These are phyloP conservation scores for Conticribra weissflogii DNA, from an alignment of 108 stramenopile species.

Conservation along the genomic window DNA sequence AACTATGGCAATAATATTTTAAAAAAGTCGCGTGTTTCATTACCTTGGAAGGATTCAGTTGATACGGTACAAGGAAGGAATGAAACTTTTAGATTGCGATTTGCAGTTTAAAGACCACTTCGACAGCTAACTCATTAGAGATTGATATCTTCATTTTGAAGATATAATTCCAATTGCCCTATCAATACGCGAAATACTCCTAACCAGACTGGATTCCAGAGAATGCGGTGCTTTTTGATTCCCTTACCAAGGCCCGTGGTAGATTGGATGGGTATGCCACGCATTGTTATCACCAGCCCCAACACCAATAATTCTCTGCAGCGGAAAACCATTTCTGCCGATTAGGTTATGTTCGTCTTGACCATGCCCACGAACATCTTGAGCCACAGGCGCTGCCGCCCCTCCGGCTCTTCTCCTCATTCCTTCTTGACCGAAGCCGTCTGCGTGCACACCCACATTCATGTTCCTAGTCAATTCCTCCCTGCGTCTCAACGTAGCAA, in stretches of 20 bases:
- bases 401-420: background rate
- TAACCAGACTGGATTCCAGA: no score
- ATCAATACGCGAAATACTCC: no score
- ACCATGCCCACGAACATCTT: background rate
- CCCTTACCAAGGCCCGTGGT: slow-evolving; percentile 34
- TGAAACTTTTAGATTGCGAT: no score
- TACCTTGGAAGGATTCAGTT: no score
- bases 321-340: background rate
- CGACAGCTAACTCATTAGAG: no score
- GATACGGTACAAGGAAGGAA: no score
- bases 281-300: slow-evolving; percentile 28
- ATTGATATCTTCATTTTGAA: no score
- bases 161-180: no score
- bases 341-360: background rate
- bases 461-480: background rate
- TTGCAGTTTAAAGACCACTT: no score
- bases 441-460: background rate
- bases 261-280: slow-evolving; percentile 22
- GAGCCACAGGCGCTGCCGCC: background rate
- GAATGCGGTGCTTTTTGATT: no score
- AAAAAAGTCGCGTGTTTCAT: no score
- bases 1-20: no score
- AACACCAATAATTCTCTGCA: slow-evolving; percentile 22
- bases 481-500: slow-evolving; percentile 11
- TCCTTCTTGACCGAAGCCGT: background rate